Percentiles rank a stretch among this genome's conserved stretches.
These are phyloP conservation scores for Kwoniella botswanensis DNA, from an alignment of 768 basidiomycete species.

Conservation along the genomic window DNA sequence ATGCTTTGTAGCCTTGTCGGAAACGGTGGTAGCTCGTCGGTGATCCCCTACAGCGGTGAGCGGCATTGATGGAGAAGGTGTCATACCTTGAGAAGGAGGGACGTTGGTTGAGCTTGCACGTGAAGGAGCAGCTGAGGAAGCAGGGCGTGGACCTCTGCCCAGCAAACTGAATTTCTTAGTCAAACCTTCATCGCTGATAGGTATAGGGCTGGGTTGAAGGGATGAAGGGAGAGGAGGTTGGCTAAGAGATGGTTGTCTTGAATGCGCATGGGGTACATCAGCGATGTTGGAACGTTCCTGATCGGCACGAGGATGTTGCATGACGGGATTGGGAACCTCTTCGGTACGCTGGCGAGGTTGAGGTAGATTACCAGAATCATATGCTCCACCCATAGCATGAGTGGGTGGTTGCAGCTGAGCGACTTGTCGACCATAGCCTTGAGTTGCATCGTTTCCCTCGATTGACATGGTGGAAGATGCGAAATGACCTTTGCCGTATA, in stretches of 20 bases:
- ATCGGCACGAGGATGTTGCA: conserved; percentile 59
- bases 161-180: conserved; percentile 44
- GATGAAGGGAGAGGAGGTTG: conserved; percentile 63
- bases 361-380: conserved; percentile 60
- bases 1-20: conserved; percentile 43
- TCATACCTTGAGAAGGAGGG: conserved; percentile 19
- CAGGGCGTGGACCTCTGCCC: conserved; percentile 24
- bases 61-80: conserved; percentile 61
- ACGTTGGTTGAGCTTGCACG: conserved; percentile 18
- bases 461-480: conserved; percentile 80
- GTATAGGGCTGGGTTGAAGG: conserved; percentile 44
- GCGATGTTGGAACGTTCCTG: conserved; percentile 48
- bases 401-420: conserved; percentile 58
- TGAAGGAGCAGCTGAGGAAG: conserved; percentile 17
- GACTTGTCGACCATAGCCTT: conserved; percentile 47
- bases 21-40: conserved; percentile 37
- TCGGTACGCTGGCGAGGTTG: conserved; percentile 37
- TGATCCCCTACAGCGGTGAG: conserved; percentile 21
- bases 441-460: conserved; percentile 29
- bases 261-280: conserved; percentile 47
- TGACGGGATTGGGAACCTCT: conserved; percentile 52
- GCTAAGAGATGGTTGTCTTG: conserved; percentile 27
- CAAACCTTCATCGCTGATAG: conserved; percentile 25
- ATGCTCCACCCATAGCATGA: conserved; percentile 64
- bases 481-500: conserved; percentile 92